These are phyloP conservation scores for Sporodiniella umbellata DNA, from an alignment of 371 early-diverging fungal genomes.

Conservation along the genomic window DNA sequence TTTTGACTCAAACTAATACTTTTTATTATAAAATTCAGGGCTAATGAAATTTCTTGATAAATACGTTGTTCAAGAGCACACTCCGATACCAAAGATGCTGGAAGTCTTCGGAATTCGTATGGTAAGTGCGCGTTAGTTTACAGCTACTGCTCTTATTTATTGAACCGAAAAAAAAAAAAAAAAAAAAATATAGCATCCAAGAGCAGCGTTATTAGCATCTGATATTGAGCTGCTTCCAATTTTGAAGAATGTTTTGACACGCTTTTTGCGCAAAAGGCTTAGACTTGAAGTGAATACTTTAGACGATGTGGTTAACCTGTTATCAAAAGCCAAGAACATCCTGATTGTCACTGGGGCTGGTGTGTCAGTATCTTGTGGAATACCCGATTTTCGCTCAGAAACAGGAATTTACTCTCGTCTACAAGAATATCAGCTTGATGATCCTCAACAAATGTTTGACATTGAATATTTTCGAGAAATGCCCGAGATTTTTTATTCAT, in stretches of 20 bases:
- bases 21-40: constrained; percentile 9
- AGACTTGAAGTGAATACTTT: constrained; percentile 65
- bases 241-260: constrained; percentile 46
- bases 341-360: constrained; percentile 95
- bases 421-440: constrained; percentile 71
- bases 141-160: neutral
- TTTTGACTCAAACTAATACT: neutral
- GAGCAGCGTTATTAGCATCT: constrained; percentile 28
- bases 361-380: constrained; percentile 93
- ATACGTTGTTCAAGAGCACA: constrained; percentile 39
- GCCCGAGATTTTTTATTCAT: constrained; percentile 92
- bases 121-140: constrained; percentile 17
- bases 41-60: constrained; percentile 56
- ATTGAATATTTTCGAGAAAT: constrained; percentile 79
- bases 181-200: constrained; percentile 39
- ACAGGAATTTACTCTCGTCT: constrained; percentile 93
- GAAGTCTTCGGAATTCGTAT: constrained; percentile 50
- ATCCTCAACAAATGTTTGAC: constrained; percentile 92
- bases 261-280: constrained; percentile 56
- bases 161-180: no score
- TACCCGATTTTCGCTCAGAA: constrained; percentile 97
- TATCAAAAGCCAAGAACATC: constrained; percentile 68
- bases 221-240: constrained; percentile 50
- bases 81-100: constrained; percentile 51
- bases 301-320: constrained; percentile 69